phyloP scores from a whole-genome alignment of 2,329 filamentous ascomycete genomes.

The Didymosphaeria variabile region DNA sequence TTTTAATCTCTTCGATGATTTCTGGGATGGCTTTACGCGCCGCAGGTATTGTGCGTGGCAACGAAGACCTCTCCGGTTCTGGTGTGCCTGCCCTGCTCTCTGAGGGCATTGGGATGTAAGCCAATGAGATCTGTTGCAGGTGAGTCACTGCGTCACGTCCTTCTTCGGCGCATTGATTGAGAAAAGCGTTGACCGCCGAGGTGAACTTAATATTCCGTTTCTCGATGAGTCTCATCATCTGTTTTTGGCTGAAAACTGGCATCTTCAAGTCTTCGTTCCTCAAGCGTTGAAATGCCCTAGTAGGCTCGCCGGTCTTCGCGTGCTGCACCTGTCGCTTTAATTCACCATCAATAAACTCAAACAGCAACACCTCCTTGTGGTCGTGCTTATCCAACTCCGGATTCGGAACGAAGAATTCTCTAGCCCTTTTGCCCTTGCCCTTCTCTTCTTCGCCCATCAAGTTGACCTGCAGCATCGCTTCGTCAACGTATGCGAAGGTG shows the following conservation, averaged over 20 bases:
- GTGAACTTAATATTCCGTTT: conserved; percentile 87
- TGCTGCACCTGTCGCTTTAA: conserved; percentile 80
- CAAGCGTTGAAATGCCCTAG: conserved; percentile 72
- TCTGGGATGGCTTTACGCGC: conserved; percentile 83
- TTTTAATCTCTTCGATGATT: conserved; percentile 84
- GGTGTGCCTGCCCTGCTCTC: conserved; percentile 55
- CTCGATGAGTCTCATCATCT: conserved; percentile 88
- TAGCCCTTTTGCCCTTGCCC: conserved; percentile 66
- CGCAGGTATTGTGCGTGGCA: conserved; percentile 78
- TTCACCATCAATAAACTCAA: conserved; percentile 93
- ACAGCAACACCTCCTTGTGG: conserved; percentile 77
- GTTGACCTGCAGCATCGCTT: conserved; percentile 82
- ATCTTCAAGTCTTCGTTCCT: conserved; percentile 85
- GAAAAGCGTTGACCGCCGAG: conserved; percentile 77
- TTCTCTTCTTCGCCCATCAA: conserved; percentile 74
- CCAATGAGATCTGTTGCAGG: conserved; percentile 67
- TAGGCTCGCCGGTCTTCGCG: conserved; percentile 76
- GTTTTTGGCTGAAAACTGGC: conserved; percentile 91
- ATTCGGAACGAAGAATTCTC: conserved; percentile 52
- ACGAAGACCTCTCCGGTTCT: conserved; percentile 52
- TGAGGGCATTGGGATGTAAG: conserved; percentile 70
- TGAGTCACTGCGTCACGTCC: conserved; percentile 72
- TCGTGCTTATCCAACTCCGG: conserved; percentile 52
- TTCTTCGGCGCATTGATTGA: conserved; percentile 75
- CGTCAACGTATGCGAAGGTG: conserved; percentile 86